These are phyloP conservation scores for Tanacetum coccineum DNA, from an alignment of 129 eudicot genomes.

Conservation along the genomic window DNA sequence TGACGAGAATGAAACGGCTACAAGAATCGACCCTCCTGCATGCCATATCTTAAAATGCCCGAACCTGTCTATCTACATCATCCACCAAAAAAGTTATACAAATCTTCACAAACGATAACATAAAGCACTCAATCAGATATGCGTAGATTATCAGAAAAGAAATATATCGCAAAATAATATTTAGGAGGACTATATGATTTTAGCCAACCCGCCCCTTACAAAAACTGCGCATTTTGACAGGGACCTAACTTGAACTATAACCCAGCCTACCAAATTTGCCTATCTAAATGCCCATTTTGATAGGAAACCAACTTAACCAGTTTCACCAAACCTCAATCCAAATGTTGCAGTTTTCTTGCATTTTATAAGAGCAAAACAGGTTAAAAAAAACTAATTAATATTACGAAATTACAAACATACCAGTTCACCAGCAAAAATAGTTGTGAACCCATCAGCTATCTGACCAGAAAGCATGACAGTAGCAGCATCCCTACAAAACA, in stretches of 20 bases:
- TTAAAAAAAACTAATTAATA: neutral
- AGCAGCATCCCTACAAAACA: conserved; percentile 66
- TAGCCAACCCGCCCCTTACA: neutral
- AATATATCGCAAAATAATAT: no score
- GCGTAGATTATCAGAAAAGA: no score
- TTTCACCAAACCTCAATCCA: neutral
- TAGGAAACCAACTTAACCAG: neutral
- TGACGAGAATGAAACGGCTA: conserved; percentile 87
- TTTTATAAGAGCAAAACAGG: neutral
- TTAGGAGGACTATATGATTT: neutral
- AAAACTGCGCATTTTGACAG: neutral
- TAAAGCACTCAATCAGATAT: conserved; percentile 1
- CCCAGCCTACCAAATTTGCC: no score
- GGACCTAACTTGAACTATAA: neutral
- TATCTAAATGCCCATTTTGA: no score
- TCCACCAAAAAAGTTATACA: conserved; percentile 14
- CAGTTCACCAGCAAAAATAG: conserved; percentile 87
- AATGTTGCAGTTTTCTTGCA: neutral
- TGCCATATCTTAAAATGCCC: conserved; percentile 86
- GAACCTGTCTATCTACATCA: conserved; percentile 72
- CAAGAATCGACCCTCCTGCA: conserved; percentile 74
- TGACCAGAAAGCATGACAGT: conserved; percentile 90
- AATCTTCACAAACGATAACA: conserved; percentile 6
- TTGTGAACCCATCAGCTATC: conserved; percentile 87
- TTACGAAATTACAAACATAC: conserved; percentile 27